phyloP scores from a whole-genome alignment of 2,329 filamentous ascomycete species.

The Penicillium sp. region DNA sequence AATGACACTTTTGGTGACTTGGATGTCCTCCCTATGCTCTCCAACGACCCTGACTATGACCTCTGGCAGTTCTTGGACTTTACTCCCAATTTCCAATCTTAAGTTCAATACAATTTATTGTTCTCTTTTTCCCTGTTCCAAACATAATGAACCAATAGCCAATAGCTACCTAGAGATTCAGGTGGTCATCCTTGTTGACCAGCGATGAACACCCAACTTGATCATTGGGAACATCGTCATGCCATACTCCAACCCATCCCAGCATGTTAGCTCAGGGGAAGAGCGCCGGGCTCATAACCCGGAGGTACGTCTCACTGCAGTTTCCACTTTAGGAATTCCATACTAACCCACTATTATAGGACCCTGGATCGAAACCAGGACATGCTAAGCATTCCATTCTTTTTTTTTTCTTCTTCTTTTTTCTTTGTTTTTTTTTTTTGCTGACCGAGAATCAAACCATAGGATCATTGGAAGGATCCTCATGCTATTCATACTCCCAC shows the following conservation, averaged over 20 bases:
- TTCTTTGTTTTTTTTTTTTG: background rate
- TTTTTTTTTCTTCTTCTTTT: background rate
- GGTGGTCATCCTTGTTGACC: no score
- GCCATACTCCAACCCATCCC: background rate
- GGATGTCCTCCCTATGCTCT: conserved; percentile 1
- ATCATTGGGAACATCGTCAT: no score
- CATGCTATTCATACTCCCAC: no score
- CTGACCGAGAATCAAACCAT: no score
- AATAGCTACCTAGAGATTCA: no score
- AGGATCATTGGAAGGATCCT: no score
- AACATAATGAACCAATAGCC: no score
- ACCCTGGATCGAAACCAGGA: background rate
- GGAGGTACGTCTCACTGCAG: conserved; percentile 28
- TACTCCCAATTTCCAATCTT: background rate
- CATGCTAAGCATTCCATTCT: background rate
- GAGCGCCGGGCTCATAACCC: conserved; percentile 51
- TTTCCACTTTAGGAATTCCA: background rate
- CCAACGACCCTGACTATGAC: background rate
- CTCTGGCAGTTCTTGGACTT: conserved; percentile 1
- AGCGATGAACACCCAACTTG: no score
- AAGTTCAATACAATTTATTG: no score
- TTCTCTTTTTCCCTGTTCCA: no score
- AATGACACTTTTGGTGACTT: background rate
- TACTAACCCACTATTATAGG: background rate
- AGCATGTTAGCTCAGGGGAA: conserved; percentile 48